Percentiles rank a stretch among this genome's conserved stretches.
Conservation (phyloP, 139 green algal genomes). For the Trebouxia sp. region DNA sequence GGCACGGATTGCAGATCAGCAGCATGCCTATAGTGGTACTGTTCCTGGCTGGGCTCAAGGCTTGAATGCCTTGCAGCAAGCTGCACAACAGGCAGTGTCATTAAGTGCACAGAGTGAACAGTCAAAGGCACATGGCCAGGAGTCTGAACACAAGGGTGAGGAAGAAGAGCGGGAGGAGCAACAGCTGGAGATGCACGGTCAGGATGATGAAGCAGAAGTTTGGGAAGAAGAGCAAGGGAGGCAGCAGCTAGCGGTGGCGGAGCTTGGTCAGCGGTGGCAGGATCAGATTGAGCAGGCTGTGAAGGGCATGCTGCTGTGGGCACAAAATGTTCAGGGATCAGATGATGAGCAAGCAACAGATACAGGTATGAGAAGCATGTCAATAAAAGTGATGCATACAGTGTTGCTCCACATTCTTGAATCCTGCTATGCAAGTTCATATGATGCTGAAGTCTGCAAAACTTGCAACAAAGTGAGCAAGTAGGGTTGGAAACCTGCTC, state of each 20-base stretch:
- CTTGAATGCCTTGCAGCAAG: conserved; percentile 30
- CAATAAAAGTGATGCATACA: no score
- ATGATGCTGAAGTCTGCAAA: no score
- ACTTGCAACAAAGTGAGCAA: no score
- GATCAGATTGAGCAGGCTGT: conserved; percentile 50
- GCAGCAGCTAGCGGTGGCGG: no score
- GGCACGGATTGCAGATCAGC: conserved; percentile 11
- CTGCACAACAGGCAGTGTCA: no score
- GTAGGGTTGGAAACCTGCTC: no score
- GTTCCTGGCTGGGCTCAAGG: conserved; percentile 48
- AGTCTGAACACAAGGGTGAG: background rate
- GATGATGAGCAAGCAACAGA: background rate
- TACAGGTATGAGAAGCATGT: background rate
- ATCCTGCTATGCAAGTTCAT: no score
- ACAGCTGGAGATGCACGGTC: background rate
- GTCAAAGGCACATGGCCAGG: background rate
- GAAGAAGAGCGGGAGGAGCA: background rate
- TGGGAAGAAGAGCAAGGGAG: no score
- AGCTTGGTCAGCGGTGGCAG: background rate
- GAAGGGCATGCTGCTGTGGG: conserved; percentile 64
- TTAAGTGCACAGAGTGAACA: no score
- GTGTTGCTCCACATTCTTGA: no score
- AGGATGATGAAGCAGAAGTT: background rate
- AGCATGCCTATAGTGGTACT: conserved; percentile 25
- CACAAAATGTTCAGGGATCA: conserved; percentile 41